Percentiles rank a stretch among this genome's conserved stretches.
Evolutionary conservation across 2,329 filamentous ascomycete genomes (phyloP).

Genomic region (Trichoderma aggressivum): DNA sequence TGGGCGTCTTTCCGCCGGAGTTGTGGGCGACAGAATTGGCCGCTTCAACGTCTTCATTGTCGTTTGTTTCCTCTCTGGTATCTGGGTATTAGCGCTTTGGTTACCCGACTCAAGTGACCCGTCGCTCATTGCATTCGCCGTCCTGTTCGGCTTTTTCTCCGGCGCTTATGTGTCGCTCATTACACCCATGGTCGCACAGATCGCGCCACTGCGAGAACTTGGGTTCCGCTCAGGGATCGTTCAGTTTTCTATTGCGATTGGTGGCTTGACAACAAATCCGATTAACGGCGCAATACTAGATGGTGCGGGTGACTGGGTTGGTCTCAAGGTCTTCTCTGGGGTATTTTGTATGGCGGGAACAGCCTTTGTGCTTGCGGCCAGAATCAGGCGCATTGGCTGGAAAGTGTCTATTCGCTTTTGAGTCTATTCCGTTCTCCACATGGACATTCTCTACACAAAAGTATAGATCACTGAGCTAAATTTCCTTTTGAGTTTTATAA

Average conservation of each 20-base stretch:
- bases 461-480: not conserved
- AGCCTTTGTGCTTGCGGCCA: not conserved
- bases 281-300: not conserved
- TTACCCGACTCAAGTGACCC: not conserved
- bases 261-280: not conserved
- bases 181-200: not conserved
- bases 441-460: not conserved
- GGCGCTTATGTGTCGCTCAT: not conserved
- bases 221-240: not conserved
- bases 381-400: not conserved
- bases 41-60: not conserved
- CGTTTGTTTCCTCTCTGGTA: not conserved
- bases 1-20: not conserved
- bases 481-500: not conserved
- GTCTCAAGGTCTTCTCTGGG: not conserved
- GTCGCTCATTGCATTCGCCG: not conserved
- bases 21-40: not conserved
- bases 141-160: not conserved
- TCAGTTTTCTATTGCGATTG: not conserved
- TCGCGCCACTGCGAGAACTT: not conserved
- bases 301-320: not conserved
- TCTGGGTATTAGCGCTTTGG: not conserved
- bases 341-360: not conserved
- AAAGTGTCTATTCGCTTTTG: not conserved
- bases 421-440: not conserved